Base-by-base conservation (phyloP, 805 yeast species). In the Yarrowia alimentaria region DNA sequence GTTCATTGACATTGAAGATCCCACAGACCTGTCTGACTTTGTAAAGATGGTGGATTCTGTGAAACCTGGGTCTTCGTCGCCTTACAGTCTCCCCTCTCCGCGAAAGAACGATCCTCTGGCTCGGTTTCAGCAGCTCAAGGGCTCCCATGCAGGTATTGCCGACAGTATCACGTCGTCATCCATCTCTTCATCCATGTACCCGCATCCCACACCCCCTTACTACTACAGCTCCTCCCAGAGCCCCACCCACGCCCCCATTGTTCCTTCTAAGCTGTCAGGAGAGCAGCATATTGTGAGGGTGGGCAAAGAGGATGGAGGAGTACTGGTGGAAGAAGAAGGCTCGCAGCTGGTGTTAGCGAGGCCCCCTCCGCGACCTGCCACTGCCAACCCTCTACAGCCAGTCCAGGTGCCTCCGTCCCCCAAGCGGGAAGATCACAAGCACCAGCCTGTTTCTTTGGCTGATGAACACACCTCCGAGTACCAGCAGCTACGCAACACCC, bases 11-110 rank as follows among this genome's bases (percentile, higher is more conserved):
- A 81, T 77, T 52, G 50, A 43, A n/a, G 35, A 30, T 21, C 50
- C 50, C 28, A 54, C 60, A 13, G 69, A 63, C 18, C 70, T 85
- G 14, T 74, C 82, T 53, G 85, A 83, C 45, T 85, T 85, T 68
- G 83, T 85, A 37, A 72, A 76, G 56, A 70, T 83, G 73, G 77
- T 85, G 34, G 93, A 85, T 56, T 77, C 79, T 37, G 80, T 78
- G 58, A 70, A 74, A 7, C 85, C 79, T 33, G 64, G 80, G 18
- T 70, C n/a, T n/a, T n/a, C n/a, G n/a, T n/a, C 76, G 31, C 71
- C 50, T 58, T 32, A 22, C 30, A 31, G 37, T 20, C 53, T 22
- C 29, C 54, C 17, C 5, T 47, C 33, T 8, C 43, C 40, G 12
- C 38, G 48, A 20, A 32, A 31, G 22, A 16, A 26, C 10, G 54